A percentile compares a stretch with the other conserved stretches of the same genome.
Conservation (phyloP, 805 yeast genomes). For the Wickerhamiella hasegawae region DNA sequence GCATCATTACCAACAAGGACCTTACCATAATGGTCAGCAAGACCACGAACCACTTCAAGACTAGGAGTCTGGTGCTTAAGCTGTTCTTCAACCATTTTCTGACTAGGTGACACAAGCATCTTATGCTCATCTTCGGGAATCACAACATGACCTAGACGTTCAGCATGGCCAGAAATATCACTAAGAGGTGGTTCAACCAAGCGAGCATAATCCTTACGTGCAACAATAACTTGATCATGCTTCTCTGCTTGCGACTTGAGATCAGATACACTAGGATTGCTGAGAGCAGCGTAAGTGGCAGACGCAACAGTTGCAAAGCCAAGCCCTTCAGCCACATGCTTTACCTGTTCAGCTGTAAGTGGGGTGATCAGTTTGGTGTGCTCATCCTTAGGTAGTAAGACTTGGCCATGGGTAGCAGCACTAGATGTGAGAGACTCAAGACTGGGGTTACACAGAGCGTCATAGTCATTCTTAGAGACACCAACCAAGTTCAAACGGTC, state of each 20-base stretch:
- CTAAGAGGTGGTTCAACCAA: conserved; percentile 12
- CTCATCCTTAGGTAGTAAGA: conserved; percentile 13
- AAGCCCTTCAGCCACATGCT: conserved; percentile 7
- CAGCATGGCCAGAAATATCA: conserved; percentile 7
- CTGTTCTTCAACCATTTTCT: conserved; percentile 14
- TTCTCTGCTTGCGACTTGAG: conserved; percentile 15
- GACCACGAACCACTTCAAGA: conserved; percentile 7
- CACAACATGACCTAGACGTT: conserved; percentile 16
- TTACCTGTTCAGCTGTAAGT: conserved; percentile 4
- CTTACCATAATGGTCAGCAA: conserved; percentile 4
- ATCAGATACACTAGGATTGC: conserved; percentile 2
- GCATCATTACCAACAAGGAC: conserved; percentile 6
- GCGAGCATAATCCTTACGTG: conserved; percentile 8
- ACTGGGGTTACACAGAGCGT: conserved; percentile 15
- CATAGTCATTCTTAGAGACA: background rate
- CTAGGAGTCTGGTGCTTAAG: conserved; percentile 8
- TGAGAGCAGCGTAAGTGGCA: background rate
- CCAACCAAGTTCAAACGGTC: background rate
- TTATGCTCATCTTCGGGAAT: conserved; percentile 14
- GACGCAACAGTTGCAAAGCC: background rate
- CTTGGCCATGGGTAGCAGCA: conserved; percentile 10
- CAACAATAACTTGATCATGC: conserved; percentile 22
- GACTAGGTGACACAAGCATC: background rate
- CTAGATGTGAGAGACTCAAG: conserved; percentile 19
- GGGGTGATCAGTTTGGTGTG: conserved; percentile 12